Evolutionary conservation across 495 filamentous ascomycete species (phyloP).

Genomic region (Hypoxylon subgilvum): DNA sequence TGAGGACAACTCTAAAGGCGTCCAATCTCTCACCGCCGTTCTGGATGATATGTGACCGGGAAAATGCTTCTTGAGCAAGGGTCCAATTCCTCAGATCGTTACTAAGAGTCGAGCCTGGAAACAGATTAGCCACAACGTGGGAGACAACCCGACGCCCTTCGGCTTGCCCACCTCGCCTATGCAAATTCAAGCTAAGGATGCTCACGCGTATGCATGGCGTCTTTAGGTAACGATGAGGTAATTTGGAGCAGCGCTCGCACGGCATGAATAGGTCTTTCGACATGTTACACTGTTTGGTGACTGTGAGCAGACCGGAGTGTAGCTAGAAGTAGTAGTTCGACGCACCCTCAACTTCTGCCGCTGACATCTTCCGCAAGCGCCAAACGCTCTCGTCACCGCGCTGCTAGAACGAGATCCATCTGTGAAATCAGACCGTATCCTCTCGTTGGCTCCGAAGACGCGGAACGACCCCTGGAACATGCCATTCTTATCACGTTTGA

Average conservation of each 20-base stretch:
- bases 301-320: background rate
- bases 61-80: background rate
- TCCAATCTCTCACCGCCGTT: background rate
- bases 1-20: background rate
- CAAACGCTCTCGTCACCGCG: constrained; percentile 9
- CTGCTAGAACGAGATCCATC: constrained; percentile 8
- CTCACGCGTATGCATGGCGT: constrained; percentile 1
- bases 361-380: constrained; percentile 15
- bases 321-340: background rate
- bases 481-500: constrained; percentile 12
- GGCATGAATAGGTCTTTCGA: background rate
- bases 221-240: background rate
- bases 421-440: constrained; percentile 8
- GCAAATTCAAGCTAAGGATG: constrained; percentile 1
- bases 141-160: too few relatives aligned
- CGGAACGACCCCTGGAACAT: constrained; percentile 12
- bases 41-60: background rate
- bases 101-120: background rate
- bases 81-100: background rate
- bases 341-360: constrained; percentile 6
- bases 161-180: background rate
- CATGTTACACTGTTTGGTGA: background rate
- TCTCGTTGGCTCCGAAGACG: constrained; percentile 13
- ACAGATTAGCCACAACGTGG: too few relatives aligned
- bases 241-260: background rate